Conservation (phyloP, 805 yeast species). For the Ascoidea tarda region DNA sequence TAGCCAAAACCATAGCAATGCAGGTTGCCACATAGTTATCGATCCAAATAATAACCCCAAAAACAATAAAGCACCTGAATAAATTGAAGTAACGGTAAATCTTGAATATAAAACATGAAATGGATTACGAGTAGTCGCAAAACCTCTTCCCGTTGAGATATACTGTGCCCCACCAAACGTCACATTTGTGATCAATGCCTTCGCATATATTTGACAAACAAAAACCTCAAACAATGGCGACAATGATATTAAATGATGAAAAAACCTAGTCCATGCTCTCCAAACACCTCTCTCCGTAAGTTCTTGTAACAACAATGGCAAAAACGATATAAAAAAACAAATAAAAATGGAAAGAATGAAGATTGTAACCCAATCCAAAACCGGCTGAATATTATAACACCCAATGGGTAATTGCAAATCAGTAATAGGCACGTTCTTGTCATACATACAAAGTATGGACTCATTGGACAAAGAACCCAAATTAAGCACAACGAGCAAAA, state of each 20-base stretch:
- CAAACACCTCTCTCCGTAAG: conserved; percentile 60
- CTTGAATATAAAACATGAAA: conserved; percentile 53
- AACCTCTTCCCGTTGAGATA: conserved; percentile 73
- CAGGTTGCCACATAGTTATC: conserved; percentile 44
- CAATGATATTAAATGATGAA: conserved; percentile 52
- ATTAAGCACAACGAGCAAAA: conserved; percentile 42
- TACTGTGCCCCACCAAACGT: conserved; percentile 72
- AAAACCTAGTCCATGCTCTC: conserved; percentile 48
- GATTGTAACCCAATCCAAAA: conserved; percentile 58
- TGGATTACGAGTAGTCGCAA: conserved; percentile 61
- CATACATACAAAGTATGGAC: conserved; percentile 45
- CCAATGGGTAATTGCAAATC: conserved; percentile 52
- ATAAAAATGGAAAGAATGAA: conserved; percentile 61
- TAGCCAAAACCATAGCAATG: conserved; percentile 50
- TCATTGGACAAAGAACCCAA: conserved; percentile 50
- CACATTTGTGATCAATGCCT: conserved; percentile 52
- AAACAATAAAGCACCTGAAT: conserved; percentile 43
- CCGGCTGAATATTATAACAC: conserved; percentile 58
- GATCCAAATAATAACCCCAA: conserved; percentile 42
- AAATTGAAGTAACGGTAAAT: conserved; percentile 53
- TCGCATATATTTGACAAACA: conserved; percentile 64
- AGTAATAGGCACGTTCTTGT: conserved; percentile 42
- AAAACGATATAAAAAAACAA: conserved; percentile 60
- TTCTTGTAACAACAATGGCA: conserved; percentile 68
- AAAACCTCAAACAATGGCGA: conserved; percentile 74